Evolutionary conservation across 495 filamentous ascomycete species (phyloP).

Genomic region (Penicillium salamii): DNA sequence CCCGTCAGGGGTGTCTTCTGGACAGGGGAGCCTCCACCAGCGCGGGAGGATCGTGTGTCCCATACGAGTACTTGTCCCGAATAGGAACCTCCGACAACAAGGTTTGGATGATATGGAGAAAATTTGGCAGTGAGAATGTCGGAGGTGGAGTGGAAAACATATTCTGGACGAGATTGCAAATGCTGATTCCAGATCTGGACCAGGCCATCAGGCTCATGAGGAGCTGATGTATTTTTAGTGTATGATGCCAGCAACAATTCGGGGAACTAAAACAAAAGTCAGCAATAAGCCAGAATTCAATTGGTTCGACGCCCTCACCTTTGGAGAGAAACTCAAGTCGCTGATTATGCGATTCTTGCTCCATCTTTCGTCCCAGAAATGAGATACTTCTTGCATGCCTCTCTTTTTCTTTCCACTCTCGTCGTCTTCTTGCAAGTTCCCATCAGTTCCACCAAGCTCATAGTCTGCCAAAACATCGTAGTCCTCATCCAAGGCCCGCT

Average conservation of each 20-base stretch:
- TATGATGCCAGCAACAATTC: conserved; percentile 92
- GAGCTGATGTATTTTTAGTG: conserved; percentile 92
- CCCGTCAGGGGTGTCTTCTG: conserved; percentile 95
- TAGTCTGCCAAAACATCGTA: conserved; percentile 97
- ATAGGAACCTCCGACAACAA: conserved; percentile 93
- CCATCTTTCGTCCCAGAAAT: conserved; percentile 95
- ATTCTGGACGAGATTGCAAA: conserved; percentile 88
- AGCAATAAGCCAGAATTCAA: conserved; percentile 10
- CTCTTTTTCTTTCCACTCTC: conserved; percentile 75
- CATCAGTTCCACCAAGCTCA: conserved; percentile 65
- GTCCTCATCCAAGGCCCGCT: conserved; percentile 86
- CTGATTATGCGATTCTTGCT: conserved; percentile 96
- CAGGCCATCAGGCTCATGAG: conserved; percentile 91
- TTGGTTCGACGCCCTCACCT: conserved; percentile 46
- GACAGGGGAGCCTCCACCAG: conserved; percentile 76
- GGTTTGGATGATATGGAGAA: conserved; percentile 93
- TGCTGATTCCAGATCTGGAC: conserved; percentile 98
- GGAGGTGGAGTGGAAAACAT: conserved; percentile 92
- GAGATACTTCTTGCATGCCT: conserved; percentile 79
- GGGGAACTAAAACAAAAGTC: conserved; percentile 56
- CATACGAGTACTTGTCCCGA: conserved; percentile 97
- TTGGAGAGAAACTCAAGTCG: conserved; percentile 87
- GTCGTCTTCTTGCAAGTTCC: conserved; percentile 79
- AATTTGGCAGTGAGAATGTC: conserved; percentile 95
- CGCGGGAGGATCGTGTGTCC: conserved; percentile 73